Evolutionary conservation across 805 yeast genomes (phyloP), one percentile per base, ranked within the genome.

Genomic region (Maudiozyma barnettii): DNA sequence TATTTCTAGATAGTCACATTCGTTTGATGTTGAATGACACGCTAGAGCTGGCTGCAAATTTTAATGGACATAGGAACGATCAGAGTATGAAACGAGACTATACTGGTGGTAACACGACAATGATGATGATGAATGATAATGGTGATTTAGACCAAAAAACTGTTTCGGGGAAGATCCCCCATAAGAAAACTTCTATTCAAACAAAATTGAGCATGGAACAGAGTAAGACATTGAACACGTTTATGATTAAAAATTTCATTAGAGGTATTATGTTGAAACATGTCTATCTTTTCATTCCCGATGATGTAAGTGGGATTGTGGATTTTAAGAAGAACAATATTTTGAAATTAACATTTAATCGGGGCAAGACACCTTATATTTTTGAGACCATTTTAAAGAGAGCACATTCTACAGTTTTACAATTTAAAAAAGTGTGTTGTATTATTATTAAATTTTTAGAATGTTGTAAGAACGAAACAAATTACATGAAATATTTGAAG

Each of bases 371-470:
- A n/a, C 29, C 44, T 7, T 30, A 14, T 18, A 51, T 59, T 39
- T 38, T 54, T 29, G 57, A 54, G 39, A 51, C 43, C 4, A 26
- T 59, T 19, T 23, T 58, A 30, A 45, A 31, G 10, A 52, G 65
- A 42, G 51, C 58, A 2, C 49, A 40, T 12, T 48, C 58, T 1
- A 43, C 60, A 2, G 39, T 46, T 30, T 30, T 44, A 33, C 62
- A 58, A 37, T 59, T 59, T 40, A 59, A 59, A 41, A 56, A 52
- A 26, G 52, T 55, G 5, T 58, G 64, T 46, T 56, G 58, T 41
- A 53, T 59, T 33, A 43, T 53, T 2, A 44, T 55, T 20, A 59
- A 58, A 43, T 58, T 59, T 47, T 41, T 58, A 14, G 54, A 53
- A 14, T 47, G 53, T 41, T 57, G 63, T 47, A 23, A 26, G 12